Percentiles rank a stretch among this genome's conserved stretches.
These are phyloP conservation scores for Trichoderma sp. DNA, from an alignment of 2,329 filamentous ascomycete species.

Conservation along the genomic window DNA sequence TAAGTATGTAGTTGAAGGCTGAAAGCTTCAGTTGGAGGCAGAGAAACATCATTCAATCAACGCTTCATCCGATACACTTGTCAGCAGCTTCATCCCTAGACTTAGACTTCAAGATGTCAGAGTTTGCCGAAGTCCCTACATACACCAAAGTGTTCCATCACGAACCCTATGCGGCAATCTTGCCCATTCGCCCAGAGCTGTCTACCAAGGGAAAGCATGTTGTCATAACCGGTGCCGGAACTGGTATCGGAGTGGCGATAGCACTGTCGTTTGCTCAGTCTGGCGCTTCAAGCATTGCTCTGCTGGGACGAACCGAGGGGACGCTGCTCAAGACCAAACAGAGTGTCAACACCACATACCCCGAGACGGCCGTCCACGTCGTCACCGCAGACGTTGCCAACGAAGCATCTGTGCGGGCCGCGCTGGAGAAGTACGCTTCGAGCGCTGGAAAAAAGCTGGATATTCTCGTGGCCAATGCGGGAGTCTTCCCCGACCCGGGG, in stretches of 20 bases:
- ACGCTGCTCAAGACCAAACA: slow-evolving; percentile 40
- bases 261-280: slow-evolving; percentile 57
- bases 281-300: slow-evolving; percentile 41
- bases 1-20: neutral
- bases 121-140: slow-evolving; percentile 6
- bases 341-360: slow-evolving; percentile 46
- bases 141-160: slow-evolving; percentile 27
- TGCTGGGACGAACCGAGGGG: slow-evolving; percentile 43
- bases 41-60: neutral
- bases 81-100: neutral
- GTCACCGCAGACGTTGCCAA: slow-evolving; percentile 39
- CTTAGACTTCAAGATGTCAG: neutral
- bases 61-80: neutral
- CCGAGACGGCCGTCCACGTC: slow-evolving; percentile 50
- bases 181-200: slow-evolving; percentile 38
- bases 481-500: slow-evolving; percentile 28
- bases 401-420: slow-evolving; percentile 26
- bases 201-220: slow-evolving; percentile 50
- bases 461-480: slow-evolving; percentile 42
- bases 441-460: slow-evolving; percentile 38
- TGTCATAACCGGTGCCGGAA: slow-evolving; percentile 65
- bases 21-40: neutral
- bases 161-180: slow-evolving; percentile 37
- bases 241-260: slow-evolving; percentile 64
- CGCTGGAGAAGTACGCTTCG: slow-evolving; percentile 27